Evolutionary conservation across 352 stramenopile species (phyloP).

Genomic region (Pythium rhizo-oryzae): DNA sequence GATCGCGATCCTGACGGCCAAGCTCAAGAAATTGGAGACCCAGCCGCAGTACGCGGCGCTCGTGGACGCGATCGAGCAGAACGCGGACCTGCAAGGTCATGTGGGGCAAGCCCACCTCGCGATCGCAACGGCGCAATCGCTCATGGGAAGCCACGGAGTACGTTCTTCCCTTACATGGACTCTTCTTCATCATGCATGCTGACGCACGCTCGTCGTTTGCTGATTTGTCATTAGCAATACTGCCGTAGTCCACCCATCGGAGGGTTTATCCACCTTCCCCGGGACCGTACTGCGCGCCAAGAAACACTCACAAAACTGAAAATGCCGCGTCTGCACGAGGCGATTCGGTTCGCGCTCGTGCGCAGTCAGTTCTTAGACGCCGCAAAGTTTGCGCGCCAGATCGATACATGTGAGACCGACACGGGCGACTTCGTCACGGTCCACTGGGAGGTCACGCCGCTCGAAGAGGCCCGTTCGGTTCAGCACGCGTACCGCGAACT

Average conservation of each 20-base stretch:
- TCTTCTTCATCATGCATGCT: neutral
- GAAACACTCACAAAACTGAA: neutral
- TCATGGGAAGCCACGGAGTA: conserved; percentile 6
- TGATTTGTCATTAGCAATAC: neutral
- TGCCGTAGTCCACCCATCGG: neutral
- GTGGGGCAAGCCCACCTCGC: conserved; percentile 6
- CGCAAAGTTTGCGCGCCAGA: neutral
- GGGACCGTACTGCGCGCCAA: neutral
- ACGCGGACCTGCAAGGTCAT: neutral
- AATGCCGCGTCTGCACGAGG: conserved; percentile 1
- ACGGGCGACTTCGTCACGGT: conserved; percentile 6
- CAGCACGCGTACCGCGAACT: conserved; percentile 10
- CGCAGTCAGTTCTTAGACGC: conserved; percentile 8
- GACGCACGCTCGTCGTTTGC: neutral
- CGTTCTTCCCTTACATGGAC: neutral
- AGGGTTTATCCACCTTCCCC: conserved; percentile 13
- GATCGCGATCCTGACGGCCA: neutral
- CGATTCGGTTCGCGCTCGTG: neutral
- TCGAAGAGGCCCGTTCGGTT: neutral
- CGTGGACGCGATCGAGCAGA: neutral
- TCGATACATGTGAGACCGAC: conserved; percentile 3
- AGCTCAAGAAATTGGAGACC: neutral
- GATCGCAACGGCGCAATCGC: conserved; percentile 12
- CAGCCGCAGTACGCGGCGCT: neutral
- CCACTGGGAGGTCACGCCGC: conserved; percentile 20